These are phyloP conservation scores for Leccinum pellstonianum DNA, from an alignment of 768 basidiomycete species.

Conservation along the genomic window DNA sequence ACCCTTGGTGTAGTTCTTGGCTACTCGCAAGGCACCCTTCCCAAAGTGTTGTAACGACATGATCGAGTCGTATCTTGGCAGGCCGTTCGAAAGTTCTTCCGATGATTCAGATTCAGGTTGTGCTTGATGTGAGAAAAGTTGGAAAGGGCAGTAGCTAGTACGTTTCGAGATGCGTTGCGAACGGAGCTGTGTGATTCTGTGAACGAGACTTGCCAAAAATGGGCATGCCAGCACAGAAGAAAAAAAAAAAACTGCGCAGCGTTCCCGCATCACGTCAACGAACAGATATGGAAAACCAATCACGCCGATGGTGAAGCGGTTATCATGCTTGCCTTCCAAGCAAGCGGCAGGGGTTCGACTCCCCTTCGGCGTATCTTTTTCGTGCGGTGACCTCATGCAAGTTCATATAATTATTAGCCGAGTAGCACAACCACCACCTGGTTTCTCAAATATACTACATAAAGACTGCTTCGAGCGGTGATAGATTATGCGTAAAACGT, in stretches of 20 bases:
- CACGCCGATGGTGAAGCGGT: constrained; percentile 81
- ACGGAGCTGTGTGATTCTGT: constrained; percentile 14
- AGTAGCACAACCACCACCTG: not conserved
- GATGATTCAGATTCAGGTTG: not conserved
- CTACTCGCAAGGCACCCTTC: constrained; percentile 81
- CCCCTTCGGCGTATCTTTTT: constrained; percentile 51
- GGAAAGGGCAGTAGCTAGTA: constrained; percentile 16
- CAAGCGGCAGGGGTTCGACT: constrained; percentile 77
- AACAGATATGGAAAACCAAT: not conserved
- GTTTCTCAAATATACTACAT: constrained; percentile 1
- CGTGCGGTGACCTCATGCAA: not conserved
- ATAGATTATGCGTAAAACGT: not conserved
- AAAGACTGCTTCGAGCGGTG: constrained; percentile 12
- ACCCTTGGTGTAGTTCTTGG: constrained; percentile 94
- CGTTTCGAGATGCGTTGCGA: constrained; percentile 17
- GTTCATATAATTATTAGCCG: not conserved
- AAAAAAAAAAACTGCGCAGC: not conserved
- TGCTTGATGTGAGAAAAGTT: not conserved
- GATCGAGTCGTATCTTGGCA: constrained; percentile 11
- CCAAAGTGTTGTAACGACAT: constrained; percentile 75
- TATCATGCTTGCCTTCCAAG: constrained; percentile 92
- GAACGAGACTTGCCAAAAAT: not conserved
- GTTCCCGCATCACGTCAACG: not conserved
- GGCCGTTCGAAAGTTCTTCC: not conserved
- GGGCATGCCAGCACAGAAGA: not conserved